Conservation (phyloP, 768 basidiomycete species). For the Suillus americanus region DNA sequence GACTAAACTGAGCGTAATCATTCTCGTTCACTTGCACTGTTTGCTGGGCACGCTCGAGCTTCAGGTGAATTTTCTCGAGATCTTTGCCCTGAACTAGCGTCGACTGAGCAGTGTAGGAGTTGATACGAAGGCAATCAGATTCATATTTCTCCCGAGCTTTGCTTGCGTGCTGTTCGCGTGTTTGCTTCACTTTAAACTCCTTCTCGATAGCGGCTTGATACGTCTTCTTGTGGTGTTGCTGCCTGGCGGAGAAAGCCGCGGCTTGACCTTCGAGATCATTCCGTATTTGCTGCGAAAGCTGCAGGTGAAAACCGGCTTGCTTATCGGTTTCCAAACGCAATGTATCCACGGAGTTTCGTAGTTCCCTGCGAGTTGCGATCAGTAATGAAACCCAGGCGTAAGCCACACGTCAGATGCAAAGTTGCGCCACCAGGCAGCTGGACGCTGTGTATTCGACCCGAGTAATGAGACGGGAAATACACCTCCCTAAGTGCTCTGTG, state of each 20-base stretch:
- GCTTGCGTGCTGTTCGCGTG: conserved; percentile 80
- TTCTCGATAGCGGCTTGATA: conserved; percentile 83
- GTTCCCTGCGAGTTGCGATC: conserved; percentile 53
- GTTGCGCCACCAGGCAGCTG: not conserved
- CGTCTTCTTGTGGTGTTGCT: conserved; percentile 70
- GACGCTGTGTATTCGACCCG: not conserved
- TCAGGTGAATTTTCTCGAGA: conserved; percentile 83
- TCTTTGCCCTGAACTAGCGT: conserved; percentile 92
- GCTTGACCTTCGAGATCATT: conserved; percentile 71
- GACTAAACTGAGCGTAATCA: conserved; percentile 88
- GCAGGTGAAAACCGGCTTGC: conserved; percentile 70
- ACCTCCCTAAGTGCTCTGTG: not conserved
- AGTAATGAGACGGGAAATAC: conserved; percentile 1
- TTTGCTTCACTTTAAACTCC: conserved; percentile 84
- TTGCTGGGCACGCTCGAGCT: conserved; percentile 85
- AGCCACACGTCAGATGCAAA: conserved; percentile 1
- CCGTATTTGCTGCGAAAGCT: conserved; percentile 73
- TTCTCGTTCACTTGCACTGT: conserved; percentile 90
- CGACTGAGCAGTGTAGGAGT: conserved; percentile 89
- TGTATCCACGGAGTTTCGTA: conserved; percentile 78
- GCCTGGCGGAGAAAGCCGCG: conserved; percentile 57
- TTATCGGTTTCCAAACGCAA: conserved; percentile 82
- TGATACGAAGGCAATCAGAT: conserved; percentile 88
- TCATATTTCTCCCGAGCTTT: conserved; percentile 95
- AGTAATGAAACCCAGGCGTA: conserved; percentile 14